Base-by-base conservation (phyloP, 352 stramenopile genomes). In the Pythium guiyangense region DNA sequence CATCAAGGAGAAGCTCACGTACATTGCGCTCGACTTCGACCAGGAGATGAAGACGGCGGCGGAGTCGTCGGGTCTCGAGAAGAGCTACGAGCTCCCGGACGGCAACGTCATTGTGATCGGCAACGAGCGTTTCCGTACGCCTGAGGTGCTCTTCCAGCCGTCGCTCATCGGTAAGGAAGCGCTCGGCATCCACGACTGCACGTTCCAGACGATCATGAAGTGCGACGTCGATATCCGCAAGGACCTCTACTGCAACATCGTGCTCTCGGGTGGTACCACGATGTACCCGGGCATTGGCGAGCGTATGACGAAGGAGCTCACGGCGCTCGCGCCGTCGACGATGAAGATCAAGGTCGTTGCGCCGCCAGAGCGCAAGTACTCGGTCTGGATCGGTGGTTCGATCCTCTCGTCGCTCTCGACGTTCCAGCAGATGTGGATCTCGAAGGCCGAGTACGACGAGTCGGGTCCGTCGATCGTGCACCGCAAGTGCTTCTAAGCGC, bases 401-500 rank as follows among this genome's bases (percentile, higher is more conserved):
- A 99, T 99, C 73, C 65, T 99, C 26, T 95, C 84, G 15, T 98
- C 92, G 35, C 79, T 99, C 48, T 96, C 94, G 15, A 98, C 90
- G 39, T 99, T 99, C 78, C 91, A 98, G 66, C 93, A 99, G 62
- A 99, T 99, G 96, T 99, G 96, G 96, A 97, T 99, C 64, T 98
- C 94, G 37, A 99, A 98, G 73, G 82, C 84, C n/a, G 97, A 99
- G 76, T 99, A 99, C 63, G 96, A 98, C 25, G 97, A 99, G 75
- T 92, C 96, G 69, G 97, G 97, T 25, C 80, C 95, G 35, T 76
- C 85, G 5, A 96, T 99, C 65, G 95, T 99, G 45, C 95, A 99
- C 82, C 96, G 97, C 61, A 99, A 99, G 72, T 99, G 96, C 80
- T 96, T 59, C 11, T 59, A 52, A 52, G 48, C 34, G 31, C n/a